A percentile compares a stretch with the other conserved stretches of the same genome.
These are phyloP conservation scores for Aegilops umbellulata DNA, from an alignment of 176 grass and related monocot species.

Conservation along the genomic window DNA sequence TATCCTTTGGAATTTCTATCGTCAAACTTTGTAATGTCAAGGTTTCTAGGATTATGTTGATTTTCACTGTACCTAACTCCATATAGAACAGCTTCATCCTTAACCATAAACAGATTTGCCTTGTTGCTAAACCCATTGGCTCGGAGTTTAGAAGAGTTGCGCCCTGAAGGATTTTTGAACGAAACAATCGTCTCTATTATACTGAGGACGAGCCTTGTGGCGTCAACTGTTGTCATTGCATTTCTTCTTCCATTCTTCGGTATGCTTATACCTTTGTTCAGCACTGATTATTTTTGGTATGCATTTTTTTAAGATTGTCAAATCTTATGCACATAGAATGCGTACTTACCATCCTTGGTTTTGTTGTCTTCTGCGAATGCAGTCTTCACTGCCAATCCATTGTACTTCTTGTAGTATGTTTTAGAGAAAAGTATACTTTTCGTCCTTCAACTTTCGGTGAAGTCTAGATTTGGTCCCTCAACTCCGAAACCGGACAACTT, in stretches of 20 bases:
- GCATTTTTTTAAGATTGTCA: not conserved
- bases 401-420: not conserved
- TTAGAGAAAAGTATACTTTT: too few species aligned
- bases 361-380: not conserved
- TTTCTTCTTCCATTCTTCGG: conserved; percentile 93
- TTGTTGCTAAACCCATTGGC: conserved; percentile 84
- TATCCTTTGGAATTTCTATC: conserved; percentile 66
- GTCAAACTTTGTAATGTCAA: not conserved
- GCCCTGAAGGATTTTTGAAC: conserved; percentile 44
- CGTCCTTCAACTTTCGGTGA: too few species aligned
- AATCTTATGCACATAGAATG: not conserved
- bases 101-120: conserved; percentile 70
- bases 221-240: conserved; percentile 81
- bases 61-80: not conserved
- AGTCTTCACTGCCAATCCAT: not conserved
- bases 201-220: conserved; percentile 67
- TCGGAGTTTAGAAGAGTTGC: conserved; percentile 86
- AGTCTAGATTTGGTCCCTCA: too few species aligned
- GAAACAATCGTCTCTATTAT: conserved; percentile 51
- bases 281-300: not conserved
- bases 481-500: too few species aligned
- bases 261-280: conserved; percentile 18
- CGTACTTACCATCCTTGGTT: not conserved
- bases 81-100: conserved; percentile 32
- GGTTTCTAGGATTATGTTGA: conserved; percentile 15